Evolutionary conservation across 1,139 yeast species (phyloP).

Genomic region (Yamadazyma triangularis): DNA sequence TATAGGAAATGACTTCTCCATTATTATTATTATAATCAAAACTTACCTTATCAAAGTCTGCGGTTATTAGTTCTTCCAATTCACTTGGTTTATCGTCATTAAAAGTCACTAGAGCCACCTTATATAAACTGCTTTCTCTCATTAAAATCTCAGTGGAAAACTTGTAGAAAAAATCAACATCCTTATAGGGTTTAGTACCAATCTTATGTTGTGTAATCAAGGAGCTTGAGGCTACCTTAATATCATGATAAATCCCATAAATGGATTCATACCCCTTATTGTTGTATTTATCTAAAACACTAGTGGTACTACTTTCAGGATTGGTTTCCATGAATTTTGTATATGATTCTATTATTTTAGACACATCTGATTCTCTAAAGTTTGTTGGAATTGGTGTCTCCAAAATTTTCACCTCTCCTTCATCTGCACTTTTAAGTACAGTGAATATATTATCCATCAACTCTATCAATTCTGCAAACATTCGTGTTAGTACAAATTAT

Average conservation of each 20-base stretch:
- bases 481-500: too few species aligned
- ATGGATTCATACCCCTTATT: conserved; percentile 36
- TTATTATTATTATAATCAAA: conserved; percentile 53
- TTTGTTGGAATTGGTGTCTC: conserved; percentile 37
- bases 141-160: conserved; percentile 66
- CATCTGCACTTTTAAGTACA: conserved; percentile 26
- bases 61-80: conserved; percentile 28
- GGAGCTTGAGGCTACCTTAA: conserved; percentile 58
- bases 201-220: conserved; percentile 45
- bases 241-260: conserved; percentile 66
- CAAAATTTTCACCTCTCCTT: conserved; percentile 27
- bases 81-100: conserved; percentile 16
- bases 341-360: conserved; percentile 39
- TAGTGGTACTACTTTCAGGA: conserved; percentile 14
- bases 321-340: conserved; percentile 15
- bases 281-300: conserved; percentile 18
- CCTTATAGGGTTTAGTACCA: conserved; percentile 54
- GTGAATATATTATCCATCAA: too few species aligned
- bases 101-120: conserved; percentile 16
- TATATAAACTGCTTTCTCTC: conserved; percentile 60
- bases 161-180: conserved; percentile 65
- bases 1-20: conserved; percentile 54
- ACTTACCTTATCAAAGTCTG: conserved; percentile 67
- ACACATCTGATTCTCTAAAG: conserved; percentile 44
- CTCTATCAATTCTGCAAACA: too few species aligned